Percentiles rank a stretch among this genome's conserved stretches.
Evolutionary conservation across 768 basidiomycete species (phyloP).

Genomic region (Pleurotus citrinopileatus): DNA sequence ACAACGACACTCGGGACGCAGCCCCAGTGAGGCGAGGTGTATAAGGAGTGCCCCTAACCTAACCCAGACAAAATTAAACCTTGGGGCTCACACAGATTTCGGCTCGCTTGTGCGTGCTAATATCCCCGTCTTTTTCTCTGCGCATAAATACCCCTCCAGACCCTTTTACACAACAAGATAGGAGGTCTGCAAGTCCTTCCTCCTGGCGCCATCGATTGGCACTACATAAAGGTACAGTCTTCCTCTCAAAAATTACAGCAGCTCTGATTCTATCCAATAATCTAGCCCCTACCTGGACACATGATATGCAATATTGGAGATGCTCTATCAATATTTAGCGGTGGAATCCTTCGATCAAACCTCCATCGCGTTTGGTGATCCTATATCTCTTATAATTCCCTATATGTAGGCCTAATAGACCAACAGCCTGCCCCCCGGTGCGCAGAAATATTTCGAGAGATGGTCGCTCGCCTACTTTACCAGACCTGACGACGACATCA

Average conservation of each 20-base stretch:
- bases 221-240: constrained; percentile 35
- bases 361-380: constrained; percentile 47
- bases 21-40: constrained; percentile 56
- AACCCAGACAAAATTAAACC: constrained; percentile 26
- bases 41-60: constrained; percentile 45
- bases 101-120: constrained; percentile 3
- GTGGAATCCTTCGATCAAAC: constrained; percentile 49
- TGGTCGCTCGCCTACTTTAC: constrained; percentile 54
- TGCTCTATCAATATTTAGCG: constrained; percentile 46
- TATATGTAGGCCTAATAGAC: constrained; percentile 15
- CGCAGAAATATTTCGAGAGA: constrained; percentile 36
- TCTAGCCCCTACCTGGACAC: constrained; percentile 38
- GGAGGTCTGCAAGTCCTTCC: constrained; percentile 43
- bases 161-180: constrained; percentile 39
- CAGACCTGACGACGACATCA: constrained; percentile 37
- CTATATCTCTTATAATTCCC: background rate
- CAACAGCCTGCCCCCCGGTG: constrained; percentile 39
- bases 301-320: constrained; percentile 49
- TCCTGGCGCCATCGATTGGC: constrained; percentile 34
- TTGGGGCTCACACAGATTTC: constrained; percentile 47
- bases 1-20: constrained; percentile 43
- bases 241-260: background rate
- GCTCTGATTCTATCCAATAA: constrained; percentile 25
- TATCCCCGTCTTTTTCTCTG: background rate
- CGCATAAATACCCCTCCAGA: constrained; percentile 16